Percentiles rank a stretch among this genome's conserved stretches.
These are phyloP conservation scores for Clonostachys rosea DNA, from an alignment of 2,329 filamentous ascomycete species.

Conservation along the genomic window DNA sequence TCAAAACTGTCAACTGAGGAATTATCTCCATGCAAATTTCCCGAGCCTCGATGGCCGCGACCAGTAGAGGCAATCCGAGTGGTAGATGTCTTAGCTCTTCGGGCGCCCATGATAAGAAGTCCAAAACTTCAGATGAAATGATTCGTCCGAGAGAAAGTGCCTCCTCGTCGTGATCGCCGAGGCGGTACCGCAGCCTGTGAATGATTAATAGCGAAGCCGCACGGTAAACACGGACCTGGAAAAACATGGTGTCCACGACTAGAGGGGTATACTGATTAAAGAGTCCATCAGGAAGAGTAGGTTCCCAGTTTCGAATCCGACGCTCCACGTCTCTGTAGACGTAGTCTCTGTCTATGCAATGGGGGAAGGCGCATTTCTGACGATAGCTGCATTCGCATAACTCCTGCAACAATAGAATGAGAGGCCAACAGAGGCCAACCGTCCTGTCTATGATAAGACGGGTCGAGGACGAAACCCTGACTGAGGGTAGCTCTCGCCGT, in stretches of 20 bases:
- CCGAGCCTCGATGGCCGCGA: slow-evolving; percentile 7
- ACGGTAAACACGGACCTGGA: slow-evolving; percentile 7
- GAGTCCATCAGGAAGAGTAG: background rate
- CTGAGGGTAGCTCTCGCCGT: slow-evolving; percentile 4
- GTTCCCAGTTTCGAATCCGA: slow-evolving; percentile 3
- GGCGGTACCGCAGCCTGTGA: slow-evolving; percentile 7
- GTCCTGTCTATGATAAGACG: slow-evolving; percentile 6
- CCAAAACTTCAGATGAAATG: slow-evolving; percentile 5
- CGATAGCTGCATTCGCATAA: slow-evolving; percentile 5
- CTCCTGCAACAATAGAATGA: slow-evolving; percentile 5
- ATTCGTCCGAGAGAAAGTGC: slow-evolving; percentile 1
- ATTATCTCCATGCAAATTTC: slow-evolving; percentile 1
- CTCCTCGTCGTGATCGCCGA: slow-evolving; percentile 4
- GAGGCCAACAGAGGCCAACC: slow-evolving; percentile 4
- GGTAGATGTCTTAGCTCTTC: slow-evolving; percentile 4
- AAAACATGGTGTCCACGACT: slow-evolving; percentile 4
- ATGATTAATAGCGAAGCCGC: slow-evolving; percentile 6
- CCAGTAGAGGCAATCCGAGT: slow-evolving; percentile 6
- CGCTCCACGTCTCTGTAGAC: slow-evolving; percentile 5
- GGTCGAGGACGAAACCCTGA: slow-evolving; percentile 1
- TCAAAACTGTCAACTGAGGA: slow-evolving; percentile 2
- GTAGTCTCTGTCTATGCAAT: background rate
- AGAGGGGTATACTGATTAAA: background rate
- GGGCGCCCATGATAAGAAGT: background rate
- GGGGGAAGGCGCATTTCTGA: background rate